These are phyloP conservation scores for Linnemannia schmuckeri DNA, from an alignment of 192 early-diverging fungal genomes.

Conservation along the genomic window DNA sequence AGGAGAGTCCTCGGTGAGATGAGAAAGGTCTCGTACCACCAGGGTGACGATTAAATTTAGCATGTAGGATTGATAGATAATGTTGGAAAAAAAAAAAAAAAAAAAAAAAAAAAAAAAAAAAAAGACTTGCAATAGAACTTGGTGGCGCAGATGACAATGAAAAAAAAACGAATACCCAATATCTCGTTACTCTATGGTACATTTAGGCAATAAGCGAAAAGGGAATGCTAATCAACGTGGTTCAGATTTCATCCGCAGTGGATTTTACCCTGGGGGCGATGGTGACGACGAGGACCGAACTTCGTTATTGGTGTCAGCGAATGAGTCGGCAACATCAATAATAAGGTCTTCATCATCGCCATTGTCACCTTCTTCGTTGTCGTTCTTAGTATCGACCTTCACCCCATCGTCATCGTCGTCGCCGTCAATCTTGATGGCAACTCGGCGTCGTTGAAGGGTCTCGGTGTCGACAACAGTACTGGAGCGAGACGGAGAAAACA, in stretches of 20 bases:
- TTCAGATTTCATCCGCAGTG: no score
- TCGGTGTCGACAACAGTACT: neutral
- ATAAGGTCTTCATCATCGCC: no score
- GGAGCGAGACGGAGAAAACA: neutral
- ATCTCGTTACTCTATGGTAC: no score
- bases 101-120: neutral
- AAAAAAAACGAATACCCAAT: no score
- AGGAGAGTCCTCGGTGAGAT: constrained; percentile 92
- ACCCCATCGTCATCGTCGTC: no score
- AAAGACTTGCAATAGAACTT: neutral
- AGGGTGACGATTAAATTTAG: constrained; percentile 57
- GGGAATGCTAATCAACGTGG: no score
- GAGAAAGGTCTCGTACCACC: constrained; percentile 86
- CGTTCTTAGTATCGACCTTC: neutral
- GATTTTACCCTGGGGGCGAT: no score
- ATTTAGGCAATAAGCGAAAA: no score
- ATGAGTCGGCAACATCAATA: no score
- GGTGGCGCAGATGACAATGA: neutral
- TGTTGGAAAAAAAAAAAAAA: neutral
- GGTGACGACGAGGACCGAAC: no score
- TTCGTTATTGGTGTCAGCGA: no score
- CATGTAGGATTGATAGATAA: neutral
- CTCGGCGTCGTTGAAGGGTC: neutral
- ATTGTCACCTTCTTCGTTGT: neutral
- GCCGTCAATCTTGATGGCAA: neutral